Evolutionary conservation across 768 basidiomycete genomes (phyloP).

Genomic region (Naematelia aurantialba): DNA sequence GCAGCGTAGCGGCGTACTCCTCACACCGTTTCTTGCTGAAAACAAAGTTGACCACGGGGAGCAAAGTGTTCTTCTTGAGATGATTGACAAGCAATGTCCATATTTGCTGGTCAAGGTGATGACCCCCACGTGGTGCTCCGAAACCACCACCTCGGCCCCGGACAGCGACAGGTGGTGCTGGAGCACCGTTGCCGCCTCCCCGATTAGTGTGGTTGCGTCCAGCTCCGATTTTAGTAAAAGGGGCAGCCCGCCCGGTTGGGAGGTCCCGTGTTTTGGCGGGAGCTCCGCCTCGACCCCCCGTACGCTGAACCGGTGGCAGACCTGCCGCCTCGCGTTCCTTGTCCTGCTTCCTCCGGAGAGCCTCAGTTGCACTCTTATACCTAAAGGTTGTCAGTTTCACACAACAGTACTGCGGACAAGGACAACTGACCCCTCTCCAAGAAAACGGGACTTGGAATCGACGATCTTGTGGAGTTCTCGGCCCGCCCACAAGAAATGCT

Average conservation of each 20-base stretch:
- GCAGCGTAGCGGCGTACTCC: constrained; percentile 86
- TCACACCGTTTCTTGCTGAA: constrained; percentile 96
- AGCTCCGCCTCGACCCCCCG: constrained; percentile 72
- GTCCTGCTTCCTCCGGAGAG: constrained; percentile 88
- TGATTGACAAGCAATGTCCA: constrained; percentile 85
- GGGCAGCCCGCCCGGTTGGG: constrained; percentile 41
- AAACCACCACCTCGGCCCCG: constrained; percentile 43
- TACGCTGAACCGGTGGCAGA: constrained; percentile 73
- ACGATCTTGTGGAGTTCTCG: constrained; percentile 90
- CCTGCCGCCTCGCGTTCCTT: constrained; percentile 97
- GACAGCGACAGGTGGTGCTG: constrained; percentile 26
- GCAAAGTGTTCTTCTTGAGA: constrained; percentile 75
- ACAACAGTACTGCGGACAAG: constrained; percentile 3
- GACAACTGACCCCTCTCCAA: constrained; percentile 63
- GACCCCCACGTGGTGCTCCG: constrained; percentile 36
- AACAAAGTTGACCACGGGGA: constrained; percentile 95
- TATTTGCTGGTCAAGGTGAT: constrained; percentile 75
- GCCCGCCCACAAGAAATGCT: constrained; percentile 95
- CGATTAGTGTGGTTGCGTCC: constrained; percentile 53
- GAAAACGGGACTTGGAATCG: constrained; percentile 70
- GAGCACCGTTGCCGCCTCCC: constrained; percentile 52
- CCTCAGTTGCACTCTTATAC: constrained; percentile 84
- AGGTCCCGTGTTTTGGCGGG: constrained; percentile 51
- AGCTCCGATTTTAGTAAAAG: constrained; percentile 40
- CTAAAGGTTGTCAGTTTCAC: constrained; percentile 51